Evolutionary conservation across 768 basidiomycete genomes (phyloP).

Genomic region (Pholiota molesta): DNA sequence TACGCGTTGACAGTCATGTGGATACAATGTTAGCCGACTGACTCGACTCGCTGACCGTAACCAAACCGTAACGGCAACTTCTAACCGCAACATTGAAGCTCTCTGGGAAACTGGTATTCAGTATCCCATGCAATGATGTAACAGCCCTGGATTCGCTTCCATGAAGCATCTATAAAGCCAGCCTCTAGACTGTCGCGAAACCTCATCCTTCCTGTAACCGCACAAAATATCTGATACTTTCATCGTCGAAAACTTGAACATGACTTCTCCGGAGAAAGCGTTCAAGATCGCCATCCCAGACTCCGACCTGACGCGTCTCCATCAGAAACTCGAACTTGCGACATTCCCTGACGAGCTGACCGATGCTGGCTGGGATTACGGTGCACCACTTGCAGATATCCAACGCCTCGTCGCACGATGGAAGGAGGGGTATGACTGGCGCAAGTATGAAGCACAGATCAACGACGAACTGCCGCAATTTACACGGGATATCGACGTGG

Average conservation of each 20-base stretch:
- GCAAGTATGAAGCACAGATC: slow-evolving; percentile 48
- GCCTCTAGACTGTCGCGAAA: no score
- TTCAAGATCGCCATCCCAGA: slow-evolving; percentile 7
- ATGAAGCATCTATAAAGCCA: no score
- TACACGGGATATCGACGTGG: slow-evolving; percentile 53
- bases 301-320: not conserved
- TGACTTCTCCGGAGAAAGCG: not conserved
- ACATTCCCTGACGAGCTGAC: slow-evolving; percentile 62
- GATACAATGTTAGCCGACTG: no score
- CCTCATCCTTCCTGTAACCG: not conserved
- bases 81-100: no score
- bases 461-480: slow-evolving; percentile 60
- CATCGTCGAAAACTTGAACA: not conserved
- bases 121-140: no score
- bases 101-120: no score
- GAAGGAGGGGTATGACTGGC: slow-evolving; percentile 59
- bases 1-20: no score
- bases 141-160: no score
- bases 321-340: slow-evolving; percentile 38
- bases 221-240: not conserved
- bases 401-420: slow-evolving; percentile 49
- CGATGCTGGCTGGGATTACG: slow-evolving; percentile 53
- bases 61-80: no score
- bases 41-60: no score
- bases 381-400: slow-evolving; percentile 51